Evolutionary conservation across 768 basidiomycete genomes (phyloP), one percentile per base, ranked within the genome.

Genomic region (Obba rivulosa): DNA sequence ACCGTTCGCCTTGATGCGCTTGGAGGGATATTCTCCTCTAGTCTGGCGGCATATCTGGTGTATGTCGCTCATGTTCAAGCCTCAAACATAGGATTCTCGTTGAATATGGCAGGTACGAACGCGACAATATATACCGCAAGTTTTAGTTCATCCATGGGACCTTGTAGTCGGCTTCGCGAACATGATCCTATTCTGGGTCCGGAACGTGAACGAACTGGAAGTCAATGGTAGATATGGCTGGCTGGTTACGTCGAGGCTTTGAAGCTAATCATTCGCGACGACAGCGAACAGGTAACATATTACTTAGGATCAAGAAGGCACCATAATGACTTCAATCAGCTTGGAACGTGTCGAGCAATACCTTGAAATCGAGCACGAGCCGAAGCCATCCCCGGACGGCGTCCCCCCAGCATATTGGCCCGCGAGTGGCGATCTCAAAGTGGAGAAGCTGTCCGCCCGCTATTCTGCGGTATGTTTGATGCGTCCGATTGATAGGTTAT

Each of bases 401-500:
- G 59, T 70, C n/a, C 81, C 81, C 3, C 80, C 81, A 5, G 81
- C 81, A 0, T 76, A 80, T 48, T 84, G 81, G 81, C 81, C 81
- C 3, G 69, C 80, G 1, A 76, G 75, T 25, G 81, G 81, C 1
- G 64, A 70, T 11, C 64, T 83, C n/a, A 57, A 63, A 3, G 74
- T 80, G 1, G 74, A 82, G 51, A 69, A 74, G 28, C 63, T 83
- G 4, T 74, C 70, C 11, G 81, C 81, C 0, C 63, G 68, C 37
- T 79, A 78, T 52, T 73, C 72, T 22, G 31, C 46, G 3, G 69
- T 69, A 51, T 34, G 60, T 41, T 3, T 20, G 14, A n/a, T 17
- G 13, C 13, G 17, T 34, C 11, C 11, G 16, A 24, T 35, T 13
- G 13, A 21, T 61, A 38, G 18, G 25, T 24, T 28, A 8, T 20